Conservation (phyloP, 768 basidiomycete genomes). For the Peribolospora baueri region DNA sequence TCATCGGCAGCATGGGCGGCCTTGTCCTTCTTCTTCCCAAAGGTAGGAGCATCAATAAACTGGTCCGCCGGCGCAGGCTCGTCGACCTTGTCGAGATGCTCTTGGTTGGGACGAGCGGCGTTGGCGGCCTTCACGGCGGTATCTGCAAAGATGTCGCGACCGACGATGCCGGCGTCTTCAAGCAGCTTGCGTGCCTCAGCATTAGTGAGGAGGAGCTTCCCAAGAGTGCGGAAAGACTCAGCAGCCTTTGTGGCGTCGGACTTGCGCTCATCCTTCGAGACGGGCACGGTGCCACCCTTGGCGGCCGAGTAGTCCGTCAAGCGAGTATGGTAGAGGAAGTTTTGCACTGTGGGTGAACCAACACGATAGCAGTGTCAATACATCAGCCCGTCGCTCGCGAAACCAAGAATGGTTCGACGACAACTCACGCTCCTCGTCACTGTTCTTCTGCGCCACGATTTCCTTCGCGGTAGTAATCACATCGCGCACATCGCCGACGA, state of each 20-base stretch:
- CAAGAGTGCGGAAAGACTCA: conserved; percentile 63
- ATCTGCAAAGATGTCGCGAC: conserved; percentile 37
- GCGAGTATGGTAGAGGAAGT: not conserved
- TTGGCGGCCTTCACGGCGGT: conserved; percentile 46
- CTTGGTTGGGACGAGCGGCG: conserved; percentile 38
- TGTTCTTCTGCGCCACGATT: conserved; percentile 14
- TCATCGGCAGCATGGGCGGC: not conserved
- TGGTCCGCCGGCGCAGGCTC: conserved; percentile 42
- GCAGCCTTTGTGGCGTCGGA: conserved; percentile 45
- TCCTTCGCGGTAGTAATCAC: conserved; percentile 42
- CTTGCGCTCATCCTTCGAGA: conserved; percentile 24
- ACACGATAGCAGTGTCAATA: too few relatives aligned
- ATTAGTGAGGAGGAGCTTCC: conserved; percentile 59
- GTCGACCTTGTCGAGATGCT: conserved; percentile 38
- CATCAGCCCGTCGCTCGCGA: not conserved
- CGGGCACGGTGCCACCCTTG: conserved; percentile 22
- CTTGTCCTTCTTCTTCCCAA: conserved; percentile 1
- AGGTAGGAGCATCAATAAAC: conserved; percentile 14
- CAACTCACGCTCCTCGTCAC: conserved; percentile 29
- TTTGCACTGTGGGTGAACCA: not conserved
- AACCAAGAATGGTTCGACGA: conserved; percentile 1
- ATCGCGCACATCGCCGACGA: conserved; percentile 51
- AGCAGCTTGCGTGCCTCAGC: conserved; percentile 23
- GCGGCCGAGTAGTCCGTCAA: not conserved
- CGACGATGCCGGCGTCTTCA: conserved; percentile 21